Conservation (phyloP, 495 filamentous ascomycete genomes). For the Glutinoglossum americanum region DNA sequence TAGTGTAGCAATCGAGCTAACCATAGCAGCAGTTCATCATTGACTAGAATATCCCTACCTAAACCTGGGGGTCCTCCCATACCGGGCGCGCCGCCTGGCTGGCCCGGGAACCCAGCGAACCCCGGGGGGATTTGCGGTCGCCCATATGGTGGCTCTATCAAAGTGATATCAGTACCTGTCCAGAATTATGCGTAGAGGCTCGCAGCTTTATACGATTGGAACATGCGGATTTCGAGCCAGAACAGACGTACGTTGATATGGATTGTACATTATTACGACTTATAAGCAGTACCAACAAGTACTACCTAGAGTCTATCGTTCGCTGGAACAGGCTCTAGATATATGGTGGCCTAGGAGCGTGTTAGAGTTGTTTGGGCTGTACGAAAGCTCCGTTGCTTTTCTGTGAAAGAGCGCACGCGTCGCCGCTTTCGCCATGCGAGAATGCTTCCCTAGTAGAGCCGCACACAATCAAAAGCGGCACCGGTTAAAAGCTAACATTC, state of each 20-base stretch:
- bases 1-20: background rate
- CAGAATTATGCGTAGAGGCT: background rate
- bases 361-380: no score
- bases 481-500: background rate
- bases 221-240: background rate
- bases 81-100: conserved; percentile 30
- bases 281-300: background rate
- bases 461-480: background rate
- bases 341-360: background rate
- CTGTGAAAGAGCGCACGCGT: background rate
- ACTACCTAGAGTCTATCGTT: background rate
- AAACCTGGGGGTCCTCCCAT: conserved; percentile 67
- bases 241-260: conserved; percentile 45
- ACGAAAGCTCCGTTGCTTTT: background rate
- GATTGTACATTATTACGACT: conserved; percentile 39
- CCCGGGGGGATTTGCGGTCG: conserved; percentile 32
- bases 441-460: background rate
- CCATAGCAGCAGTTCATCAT: background rate
- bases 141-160: conserved; percentile 29
- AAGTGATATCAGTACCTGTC: background rate
- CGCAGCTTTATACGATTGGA: background rate
- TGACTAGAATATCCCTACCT: conserved; percentile 33
- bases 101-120: conserved; percentile 49
- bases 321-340: background rate
- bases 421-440: background rate